A percentile compares a stretch with the other conserved stretches of the same genome.
Conservation (phyloP, 2,329 filamentous ascomycete species). For the Fusarium coffeatum region DNA sequence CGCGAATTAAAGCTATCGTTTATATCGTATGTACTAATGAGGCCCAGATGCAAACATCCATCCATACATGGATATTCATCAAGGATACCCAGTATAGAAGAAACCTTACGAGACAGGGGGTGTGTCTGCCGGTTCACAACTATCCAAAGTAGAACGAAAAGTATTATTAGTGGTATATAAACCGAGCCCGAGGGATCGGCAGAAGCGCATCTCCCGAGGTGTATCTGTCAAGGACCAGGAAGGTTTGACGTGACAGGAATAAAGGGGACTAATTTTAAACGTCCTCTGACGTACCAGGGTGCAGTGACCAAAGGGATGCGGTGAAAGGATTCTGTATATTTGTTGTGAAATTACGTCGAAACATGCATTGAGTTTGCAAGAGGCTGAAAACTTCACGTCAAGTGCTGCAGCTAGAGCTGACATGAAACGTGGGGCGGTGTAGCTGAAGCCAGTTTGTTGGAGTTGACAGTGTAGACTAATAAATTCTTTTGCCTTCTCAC, state of each 20-base stretch:
- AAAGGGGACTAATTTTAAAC: conserved; percentile 4
- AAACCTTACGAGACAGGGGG: conserved; percentile 12
- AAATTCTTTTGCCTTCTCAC: not conserved
- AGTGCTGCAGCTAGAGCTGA: conserved; percentile 1
- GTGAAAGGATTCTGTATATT: not conserved
- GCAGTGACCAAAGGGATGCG: not conserved
- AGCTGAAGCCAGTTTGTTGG: not conserved
- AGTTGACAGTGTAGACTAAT: not conserved
- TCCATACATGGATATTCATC: not conserved
- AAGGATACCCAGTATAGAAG: not conserved
- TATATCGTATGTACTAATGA: not conserved
- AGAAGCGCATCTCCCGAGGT: conserved; percentile 14
- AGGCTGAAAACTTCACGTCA: conserved; percentile 6
- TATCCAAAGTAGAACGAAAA: not conserved
- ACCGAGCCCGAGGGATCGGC: conserved; percentile 19
- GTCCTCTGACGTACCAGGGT: not conserved
- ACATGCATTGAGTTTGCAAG: conserved; percentile 19
- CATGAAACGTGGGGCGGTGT: conserved; percentile 10
- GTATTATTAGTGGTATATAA: conserved; percentile 1
- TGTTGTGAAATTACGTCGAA: not conserved
- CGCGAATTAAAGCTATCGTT: not conserved
- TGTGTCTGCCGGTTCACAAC: not conserved
- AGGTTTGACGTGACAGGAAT: conserved; percentile 8
- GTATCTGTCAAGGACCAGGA: conserved; percentile 8
- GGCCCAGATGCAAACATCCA: not conserved